Percentiles rank a stretch among this genome's conserved stretches.
phyloP scores from a whole-genome alignment of 2,329 filamentous ascomycete genomes.

The Ustilaginoidea virens region DNA sequence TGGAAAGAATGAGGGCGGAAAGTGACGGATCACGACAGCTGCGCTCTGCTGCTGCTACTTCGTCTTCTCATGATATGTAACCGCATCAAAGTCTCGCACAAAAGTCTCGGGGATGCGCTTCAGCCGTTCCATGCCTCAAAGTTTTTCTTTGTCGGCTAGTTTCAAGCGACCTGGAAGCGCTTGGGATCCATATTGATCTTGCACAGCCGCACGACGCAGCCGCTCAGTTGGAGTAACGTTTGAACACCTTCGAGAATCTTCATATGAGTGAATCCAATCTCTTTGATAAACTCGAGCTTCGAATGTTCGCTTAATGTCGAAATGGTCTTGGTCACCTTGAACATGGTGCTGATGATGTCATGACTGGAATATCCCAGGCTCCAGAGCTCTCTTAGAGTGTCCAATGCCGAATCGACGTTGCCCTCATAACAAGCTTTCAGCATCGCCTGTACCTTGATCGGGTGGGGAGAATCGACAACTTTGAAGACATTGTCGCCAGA shows the following conservation, averaged over 20 bases:
- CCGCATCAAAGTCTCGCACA: no score
- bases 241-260: slow-evolving; percentile 96
- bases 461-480: slow-evolving; percentile 92
- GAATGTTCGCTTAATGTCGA: slow-evolving; percentile 83
- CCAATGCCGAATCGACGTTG: slow-evolving; percentile 75
- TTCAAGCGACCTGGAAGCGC: slow-evolving; percentile 42
- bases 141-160: slow-evolving; percentile 11
- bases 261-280: slow-evolving; percentile 99
- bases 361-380: slow-evolving; percentile 93
- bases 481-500: slow-evolving; percentile 96
- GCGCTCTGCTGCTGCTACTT: not conserved
- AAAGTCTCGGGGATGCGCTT: no score
- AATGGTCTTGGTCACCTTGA: slow-evolving; percentile 93
- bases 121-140: slow-evolving; percentile 2
- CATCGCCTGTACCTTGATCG: slow-evolving; percentile 97
- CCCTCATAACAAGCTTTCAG: slow-evolving; percentile 92
- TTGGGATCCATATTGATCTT: slow-evolving; percentile 94
- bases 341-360: slow-evolving; percentile 99
- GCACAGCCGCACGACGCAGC: slow-evolving; percentile 79
- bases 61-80: not conserved
- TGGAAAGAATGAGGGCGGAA: slow-evolving; percentile 24
- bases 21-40: slow-evolving; percentile 7
- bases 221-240: slow-evolving; percentile 83
- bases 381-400: slow-evolving; percentile 83
- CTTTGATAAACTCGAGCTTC: slow-evolving; percentile 94